A percentile compares a stretch with the other conserved stretches of the same genome.
These are phyloP conservation scores for Maudiozyma pseudohumilis DNA, from an alignment of 805 yeast species.

Conservation along the genomic window DNA sequence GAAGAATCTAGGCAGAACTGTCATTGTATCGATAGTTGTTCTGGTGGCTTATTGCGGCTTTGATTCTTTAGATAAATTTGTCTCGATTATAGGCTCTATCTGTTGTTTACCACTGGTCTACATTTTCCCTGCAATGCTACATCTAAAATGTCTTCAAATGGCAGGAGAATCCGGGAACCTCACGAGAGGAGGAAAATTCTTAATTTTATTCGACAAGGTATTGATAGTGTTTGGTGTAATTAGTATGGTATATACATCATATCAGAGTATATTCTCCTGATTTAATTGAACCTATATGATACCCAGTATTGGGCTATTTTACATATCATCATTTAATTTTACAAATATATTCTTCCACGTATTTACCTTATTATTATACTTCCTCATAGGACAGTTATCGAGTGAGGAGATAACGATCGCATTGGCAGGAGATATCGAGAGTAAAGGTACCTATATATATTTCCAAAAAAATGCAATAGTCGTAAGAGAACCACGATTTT, in stretches of 20 bases:
- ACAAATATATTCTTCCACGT: no score
- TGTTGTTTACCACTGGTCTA: slow-evolving; percentile 81
- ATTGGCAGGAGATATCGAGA: no score
- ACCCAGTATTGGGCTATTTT: no score
- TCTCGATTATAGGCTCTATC: slow-evolving; percentile 73
- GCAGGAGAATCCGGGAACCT: slow-evolving; percentile 7
- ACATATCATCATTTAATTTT: no score
- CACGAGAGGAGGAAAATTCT: slow-evolving; percentile 15
- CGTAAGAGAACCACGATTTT: no score
- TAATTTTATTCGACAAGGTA: slow-evolving; percentile 36
- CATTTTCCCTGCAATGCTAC: slow-evolving; percentile 76
- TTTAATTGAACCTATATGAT: no score
- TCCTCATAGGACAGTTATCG: no score
- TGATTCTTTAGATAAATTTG: slow-evolving; percentile 58
- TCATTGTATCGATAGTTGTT: slow-evolving; percentile 45
- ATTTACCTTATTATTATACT: no score
- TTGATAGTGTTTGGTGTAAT: slow-evolving; percentile 47
- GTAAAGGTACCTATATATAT: no score
- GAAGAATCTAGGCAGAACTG: slow-evolving; percentile 49
- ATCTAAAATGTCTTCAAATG: slow-evolving; percentile 42
- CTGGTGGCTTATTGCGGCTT: slow-evolving; percentile 59
- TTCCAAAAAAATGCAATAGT: no score
- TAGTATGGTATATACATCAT: slow-evolving; percentile 61
- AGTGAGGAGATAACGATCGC: no score
- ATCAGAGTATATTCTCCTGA: slow-evolving; percentile 35